phyloP scores from a whole-genome alignment of 805 yeast species.

The Middelhovenomyces tepae region DNA sequence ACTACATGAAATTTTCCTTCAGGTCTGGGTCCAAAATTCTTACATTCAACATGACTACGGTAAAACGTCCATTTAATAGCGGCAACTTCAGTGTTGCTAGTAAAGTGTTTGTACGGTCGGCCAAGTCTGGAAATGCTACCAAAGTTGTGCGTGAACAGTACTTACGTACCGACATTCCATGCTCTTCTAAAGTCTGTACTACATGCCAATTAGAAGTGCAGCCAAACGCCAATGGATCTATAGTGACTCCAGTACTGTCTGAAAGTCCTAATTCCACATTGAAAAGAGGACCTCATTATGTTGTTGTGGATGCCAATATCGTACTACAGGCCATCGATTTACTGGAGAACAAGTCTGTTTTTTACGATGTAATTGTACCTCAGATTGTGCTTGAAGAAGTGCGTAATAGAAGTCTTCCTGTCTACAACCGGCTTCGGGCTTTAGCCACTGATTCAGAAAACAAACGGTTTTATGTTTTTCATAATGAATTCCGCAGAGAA shows the following conservation, averaged over 20 bases:
- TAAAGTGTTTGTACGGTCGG: slow-evolving; percentile 83
- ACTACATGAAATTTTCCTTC: too few species aligned
- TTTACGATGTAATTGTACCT: slow-evolving; percentile 87
- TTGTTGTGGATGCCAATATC: slow-evolving; percentile 81
- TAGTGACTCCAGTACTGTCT: slow-evolving; percentile 60
- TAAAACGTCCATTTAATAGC: slow-evolving; percentile 7
- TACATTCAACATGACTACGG: slow-evolving; percentile 1
- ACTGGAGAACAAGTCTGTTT: slow-evolving; percentile 65
- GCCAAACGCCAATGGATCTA: slow-evolving; percentile 58
- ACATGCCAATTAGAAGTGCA: slow-evolving; percentile 47
- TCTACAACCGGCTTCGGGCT: slow-evolving; percentile 74
- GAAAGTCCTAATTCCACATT: slow-evolving; percentile 42
- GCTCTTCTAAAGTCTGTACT: slow-evolving; percentile 65
- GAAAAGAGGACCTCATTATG: slow-evolving; percentile 62
- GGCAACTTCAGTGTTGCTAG: slow-evolving; percentile 21
- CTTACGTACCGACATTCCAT: slow-evolving; percentile 84
- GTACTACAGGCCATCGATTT: slow-evolving; percentile 83
- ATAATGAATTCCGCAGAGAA: slow-evolving; percentile 75
- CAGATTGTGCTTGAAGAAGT: slow-evolving; percentile 94
- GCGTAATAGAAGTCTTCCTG: slow-evolving; percentile 75
- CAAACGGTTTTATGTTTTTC: slow-evolving; percentile 83
- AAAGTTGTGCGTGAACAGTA: slow-evolving; percentile 93
- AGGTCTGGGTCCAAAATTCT: not conserved
- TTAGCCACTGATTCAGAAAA: slow-evolving; percentile 59
- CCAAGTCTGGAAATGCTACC: slow-evolving; percentile 76